These are phyloP conservation scores for Pugionium dolabratum DNA, from an alignment of 345 rosid genomes.

Conservation along the genomic window DNA sequence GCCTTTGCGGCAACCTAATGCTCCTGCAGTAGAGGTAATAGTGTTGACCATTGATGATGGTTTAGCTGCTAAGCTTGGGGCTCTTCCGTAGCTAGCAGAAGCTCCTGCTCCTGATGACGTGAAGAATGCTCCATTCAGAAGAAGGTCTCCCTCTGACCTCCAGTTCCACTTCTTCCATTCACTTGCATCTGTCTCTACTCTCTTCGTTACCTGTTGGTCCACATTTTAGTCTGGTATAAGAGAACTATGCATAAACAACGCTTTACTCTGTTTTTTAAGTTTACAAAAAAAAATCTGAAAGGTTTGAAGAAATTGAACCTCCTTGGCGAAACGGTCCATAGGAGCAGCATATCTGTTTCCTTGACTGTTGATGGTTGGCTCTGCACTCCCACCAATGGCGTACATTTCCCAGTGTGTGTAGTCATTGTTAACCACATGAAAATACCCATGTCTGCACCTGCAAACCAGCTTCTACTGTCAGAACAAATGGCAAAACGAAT, in stretches of 20 bases:
- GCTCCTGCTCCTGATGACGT: constrained; percentile 83
- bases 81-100: constrained; percentile 74
- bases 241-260: background rate
- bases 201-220: constrained; percentile 74
- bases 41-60: constrained; percentile 74
- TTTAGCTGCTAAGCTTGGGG: constrained; percentile 42
- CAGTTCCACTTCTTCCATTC: background rate
- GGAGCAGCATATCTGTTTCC: constrained; percentile 94
- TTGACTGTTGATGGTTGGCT: constrained; percentile 93
- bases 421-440: constrained; percentile 58
- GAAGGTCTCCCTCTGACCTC: constrained; percentile 4
- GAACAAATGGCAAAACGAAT: background rate
- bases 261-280: constrained; percentile 1
- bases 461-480: constrained; percentile 13
- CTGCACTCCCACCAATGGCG: constrained; percentile 95
- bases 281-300: too few species aligned
- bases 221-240: constrained; percentile 6
- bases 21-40: constrained; percentile 77
- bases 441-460: constrained; percentile 95
- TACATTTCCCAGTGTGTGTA: constrained; percentile 68
- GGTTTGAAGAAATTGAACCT: constrained; percentile 47
- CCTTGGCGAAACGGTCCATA: constrained; percentile 70
- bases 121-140: constrained; percentile 90
- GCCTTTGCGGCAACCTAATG: constrained; percentile 63
- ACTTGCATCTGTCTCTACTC: constrained; percentile 59